Conservation (phyloP, 805 yeast genomes). For the Wickerhamiella occidentalis region DNA sequence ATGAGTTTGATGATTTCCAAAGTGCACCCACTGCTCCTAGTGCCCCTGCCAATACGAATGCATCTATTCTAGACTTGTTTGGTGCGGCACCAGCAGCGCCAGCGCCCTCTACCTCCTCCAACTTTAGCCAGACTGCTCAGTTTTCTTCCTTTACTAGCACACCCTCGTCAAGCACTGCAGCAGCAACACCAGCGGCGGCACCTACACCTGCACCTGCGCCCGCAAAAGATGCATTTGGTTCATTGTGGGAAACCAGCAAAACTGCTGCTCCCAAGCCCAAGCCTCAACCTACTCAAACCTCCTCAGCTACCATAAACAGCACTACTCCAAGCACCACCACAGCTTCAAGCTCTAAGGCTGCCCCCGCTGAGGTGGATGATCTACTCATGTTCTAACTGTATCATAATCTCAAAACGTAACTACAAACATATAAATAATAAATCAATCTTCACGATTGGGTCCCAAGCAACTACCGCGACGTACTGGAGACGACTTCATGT, state of each 20-base stretch:
- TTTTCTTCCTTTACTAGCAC: background rate
- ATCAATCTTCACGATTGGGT: conserved; percentile 11
- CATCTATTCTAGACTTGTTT: conserved; percentile 21
- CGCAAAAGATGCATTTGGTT: conserved; percentile 30
- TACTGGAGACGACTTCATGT: conserved; percentile 20
- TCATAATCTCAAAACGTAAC: background rate
- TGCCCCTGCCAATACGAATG: conserved; percentile 16
- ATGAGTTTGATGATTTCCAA: conserved; percentile 55
- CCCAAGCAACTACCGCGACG: conserved; percentile 21
- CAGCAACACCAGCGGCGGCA: conserved; percentile 16
- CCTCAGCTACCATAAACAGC: conserved; percentile 15
- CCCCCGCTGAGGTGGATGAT: conserved; percentile 12
- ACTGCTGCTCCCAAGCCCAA: conserved; percentile 23
- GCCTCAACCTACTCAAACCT: conserved; percentile 13
- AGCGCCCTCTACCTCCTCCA: background rate
- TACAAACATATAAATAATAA: background rate
- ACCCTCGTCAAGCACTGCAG: background rate
- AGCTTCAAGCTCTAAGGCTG: background rate
- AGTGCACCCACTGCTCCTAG: conserved; percentile 37
- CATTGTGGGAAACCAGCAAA: conserved; percentile 28
- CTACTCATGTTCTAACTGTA: conserved; percentile 12
- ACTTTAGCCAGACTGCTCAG: background rate
- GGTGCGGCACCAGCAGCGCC: conserved; percentile 12
- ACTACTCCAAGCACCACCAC: background rate
- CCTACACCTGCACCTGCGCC: conserved; percentile 16